Percentiles rank a stretch among this genome's conserved stretches.
phyloP scores from a whole-genome alignment of 768 basidiomycete genomes.

The Crassisporium funariophilum region DNA sequence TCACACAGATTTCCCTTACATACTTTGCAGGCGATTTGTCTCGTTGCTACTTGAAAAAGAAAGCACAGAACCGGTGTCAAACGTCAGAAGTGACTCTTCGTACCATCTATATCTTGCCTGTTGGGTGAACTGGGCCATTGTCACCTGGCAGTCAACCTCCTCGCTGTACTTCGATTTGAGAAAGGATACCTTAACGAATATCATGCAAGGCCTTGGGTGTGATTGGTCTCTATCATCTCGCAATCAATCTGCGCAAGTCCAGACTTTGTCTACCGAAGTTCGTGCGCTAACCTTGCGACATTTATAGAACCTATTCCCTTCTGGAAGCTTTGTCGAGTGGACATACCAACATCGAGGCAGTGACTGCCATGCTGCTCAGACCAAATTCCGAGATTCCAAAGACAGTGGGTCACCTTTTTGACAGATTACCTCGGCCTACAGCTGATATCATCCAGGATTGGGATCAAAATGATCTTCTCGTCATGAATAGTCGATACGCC shows the following conservation, averaged over 20 bases:
- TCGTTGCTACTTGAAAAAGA: slow-evolving; percentile 28
- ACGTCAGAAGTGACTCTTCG: slow-evolving; percentile 37
- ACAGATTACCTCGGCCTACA: too few relatives aligned
- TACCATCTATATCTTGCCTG: slow-evolving; percentile 64
- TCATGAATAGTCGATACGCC: slow-evolving; percentile 59
- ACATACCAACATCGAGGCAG: slow-evolving; percentile 15
- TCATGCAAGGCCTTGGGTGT: slow-evolving; percentile 54
- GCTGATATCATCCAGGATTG: slow-evolving; percentile 57
- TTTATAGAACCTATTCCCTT: slow-evolving; percentile 12
- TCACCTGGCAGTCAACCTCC: slow-evolving; percentile 33
- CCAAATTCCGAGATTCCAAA: slow-evolving; percentile 5
- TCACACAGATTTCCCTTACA: slow-evolving; percentile 56
- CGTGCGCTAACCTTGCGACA: background rate
- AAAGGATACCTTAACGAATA: slow-evolving; percentile 43
- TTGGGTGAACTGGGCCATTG: slow-evolving; percentile 68
- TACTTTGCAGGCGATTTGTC: slow-evolving; percentile 51
- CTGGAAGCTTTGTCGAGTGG: slow-evolving; percentile 16
- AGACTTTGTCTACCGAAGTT: background rate
- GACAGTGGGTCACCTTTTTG: slow-evolving; percentile 5
- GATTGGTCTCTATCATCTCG: slow-evolving; percentile 5
- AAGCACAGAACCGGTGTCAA: slow-evolving; percentile 10
- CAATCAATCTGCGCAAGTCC: slow-evolving; percentile 17
- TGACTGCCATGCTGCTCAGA: slow-evolving; percentile 12
- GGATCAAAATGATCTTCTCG: slow-evolving; percentile 47
- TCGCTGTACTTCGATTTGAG: slow-evolving; percentile 37